Percentiles rank a stretch among this genome's conserved stretches.
These are phyloP conservation scores for Sporothrix pallida DNA, from an alignment of 2,329 filamentous ascomycete species.

Conservation along the genomic window DNA sequence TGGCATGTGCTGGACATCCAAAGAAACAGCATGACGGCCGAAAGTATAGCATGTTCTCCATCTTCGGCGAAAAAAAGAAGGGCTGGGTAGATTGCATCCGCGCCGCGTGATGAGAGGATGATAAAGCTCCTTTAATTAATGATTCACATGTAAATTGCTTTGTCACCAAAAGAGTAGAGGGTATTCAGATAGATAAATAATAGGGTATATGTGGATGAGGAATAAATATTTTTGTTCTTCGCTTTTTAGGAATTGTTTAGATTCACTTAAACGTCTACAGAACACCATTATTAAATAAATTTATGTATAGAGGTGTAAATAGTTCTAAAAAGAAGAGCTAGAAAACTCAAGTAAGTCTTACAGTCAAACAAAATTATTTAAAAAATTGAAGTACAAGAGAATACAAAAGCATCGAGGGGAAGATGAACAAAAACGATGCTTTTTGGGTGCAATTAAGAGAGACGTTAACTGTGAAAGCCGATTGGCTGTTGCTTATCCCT, in stretches of 20 bases:
- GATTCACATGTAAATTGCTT: neutral
- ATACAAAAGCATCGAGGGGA: neutral
- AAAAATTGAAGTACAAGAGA: neutral
- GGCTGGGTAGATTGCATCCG: slow-evolving; percentile 14
- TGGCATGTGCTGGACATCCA: neutral
- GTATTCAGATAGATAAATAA: neutral
- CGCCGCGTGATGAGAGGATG: neutral
- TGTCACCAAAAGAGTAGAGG: neutral
- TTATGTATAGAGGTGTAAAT: neutral
- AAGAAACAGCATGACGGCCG: neutral
- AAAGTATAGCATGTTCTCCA: neutral
- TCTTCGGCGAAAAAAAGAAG: slow-evolving; percentile 3
- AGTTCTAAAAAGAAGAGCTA: neutral
- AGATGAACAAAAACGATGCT: neutral
- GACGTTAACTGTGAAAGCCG: slow-evolving; percentile 16
- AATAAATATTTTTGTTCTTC: no score
- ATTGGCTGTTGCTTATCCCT: slow-evolving; percentile 9
- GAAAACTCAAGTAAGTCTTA: neutral
- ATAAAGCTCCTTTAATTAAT: neutral
- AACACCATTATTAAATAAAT: no score
- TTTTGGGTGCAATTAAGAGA: no score
- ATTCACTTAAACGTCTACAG: no score
- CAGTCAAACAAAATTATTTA: neutral
- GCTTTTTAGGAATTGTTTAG: no score
- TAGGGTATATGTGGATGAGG: neutral